Conservation (phyloP, 2,329 filamentous ascomycete species). For the Beauveria australis region DNA sequence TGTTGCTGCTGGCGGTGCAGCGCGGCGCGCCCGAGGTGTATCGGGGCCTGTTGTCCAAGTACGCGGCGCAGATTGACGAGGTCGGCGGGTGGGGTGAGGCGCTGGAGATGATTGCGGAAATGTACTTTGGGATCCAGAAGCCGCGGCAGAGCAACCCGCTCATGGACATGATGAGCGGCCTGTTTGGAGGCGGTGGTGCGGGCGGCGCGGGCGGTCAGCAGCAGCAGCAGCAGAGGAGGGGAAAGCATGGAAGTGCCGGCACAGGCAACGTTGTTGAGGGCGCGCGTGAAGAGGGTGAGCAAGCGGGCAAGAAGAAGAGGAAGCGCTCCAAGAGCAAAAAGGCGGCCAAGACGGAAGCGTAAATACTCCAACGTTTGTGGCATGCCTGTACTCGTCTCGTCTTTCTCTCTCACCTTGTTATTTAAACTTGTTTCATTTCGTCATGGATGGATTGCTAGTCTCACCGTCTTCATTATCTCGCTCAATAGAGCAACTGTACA, state of each 20-base stretch:
- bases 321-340: slow-evolving; percentile 43
- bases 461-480: not conserved
- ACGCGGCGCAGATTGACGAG: slow-evolving; percentile 70
- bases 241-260: slow-evolving; percentile 13
- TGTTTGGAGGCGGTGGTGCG: slow-evolving; percentile 70
- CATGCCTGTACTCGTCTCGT: not conserved
- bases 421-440: not conserved
- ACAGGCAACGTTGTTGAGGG: slow-evolving; percentile 16
- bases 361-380: slow-evolving; percentile 8
- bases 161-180: slow-evolving; percentile 95
- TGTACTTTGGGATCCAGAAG: slow-evolving; percentile 90
- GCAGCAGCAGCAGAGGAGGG: slow-evolving; percentile 20
- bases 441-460: not conserved
- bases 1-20: slow-evolving; percentile 77
- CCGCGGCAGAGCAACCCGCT: slow-evolving; percentile 86
- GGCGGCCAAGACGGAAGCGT: slow-evolving; percentile 24
- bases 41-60: slow-evolving; percentile 73
- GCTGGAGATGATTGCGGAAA: slow-evolving; percentile 81
- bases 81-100: slow-evolving; percentile 64
- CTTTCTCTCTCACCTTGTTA: not conserved
- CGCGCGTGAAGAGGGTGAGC: slow-evolving; percentile 7
- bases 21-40: slow-evolving; percentile 71
- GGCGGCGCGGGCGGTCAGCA: slow-evolving; percentile 37
- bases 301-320: slow-evolving; percentile 30
- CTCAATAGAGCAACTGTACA: not conserved